Evolutionary conservation across 1,284 basidiomycete species (phyloP).

Genomic region (Malassezia furfur): DNA sequence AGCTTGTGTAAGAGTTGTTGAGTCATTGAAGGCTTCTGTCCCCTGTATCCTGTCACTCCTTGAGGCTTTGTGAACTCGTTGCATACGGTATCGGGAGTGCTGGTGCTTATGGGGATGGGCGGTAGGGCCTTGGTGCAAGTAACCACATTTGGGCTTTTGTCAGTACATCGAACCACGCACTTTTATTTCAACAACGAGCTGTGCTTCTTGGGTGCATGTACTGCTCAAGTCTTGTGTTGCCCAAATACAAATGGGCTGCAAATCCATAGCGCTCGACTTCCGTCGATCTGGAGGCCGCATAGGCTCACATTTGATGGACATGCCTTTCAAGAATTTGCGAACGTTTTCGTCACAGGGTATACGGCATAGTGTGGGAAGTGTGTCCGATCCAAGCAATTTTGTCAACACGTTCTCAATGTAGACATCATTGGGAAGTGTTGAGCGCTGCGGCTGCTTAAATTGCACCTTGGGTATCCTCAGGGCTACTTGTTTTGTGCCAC

Average conservation of each 20-base stretch:
- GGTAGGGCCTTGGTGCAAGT: neutral
- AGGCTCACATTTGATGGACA: neutral
- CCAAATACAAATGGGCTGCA: slow-evolving; percentile 2
- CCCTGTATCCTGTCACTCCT: neutral
- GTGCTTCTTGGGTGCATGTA: neutral
- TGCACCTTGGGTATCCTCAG: slow-evolving; percentile 8
- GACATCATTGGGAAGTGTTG: neutral
- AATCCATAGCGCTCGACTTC: neutral
- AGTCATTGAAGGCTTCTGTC: neutral
- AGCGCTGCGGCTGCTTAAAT: neutral
- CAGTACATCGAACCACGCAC: neutral
- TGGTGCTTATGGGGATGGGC: neutral
- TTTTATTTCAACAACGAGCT: slow-evolving; percentile 13
- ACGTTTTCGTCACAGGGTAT: neutral
- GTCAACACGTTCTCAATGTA: slow-evolving; percentile 4
- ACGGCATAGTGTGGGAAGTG: neutral
- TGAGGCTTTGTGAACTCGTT: slow-evolving; percentile 1
- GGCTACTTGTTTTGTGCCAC: neutral
- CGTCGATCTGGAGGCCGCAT: neutral
- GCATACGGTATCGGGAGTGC: slow-evolving; percentile 11
- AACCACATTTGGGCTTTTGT: slow-evolving; percentile 15
- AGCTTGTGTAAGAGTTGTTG: neutral
- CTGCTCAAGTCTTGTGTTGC: slow-evolving; percentile 5
- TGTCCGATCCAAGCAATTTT: neutral
- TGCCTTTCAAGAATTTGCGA: neutral